Evolutionary conservation across 371 early-diverging fungal species (phyloP).

Genomic region (Apophysomyces ossiformis): DNA sequence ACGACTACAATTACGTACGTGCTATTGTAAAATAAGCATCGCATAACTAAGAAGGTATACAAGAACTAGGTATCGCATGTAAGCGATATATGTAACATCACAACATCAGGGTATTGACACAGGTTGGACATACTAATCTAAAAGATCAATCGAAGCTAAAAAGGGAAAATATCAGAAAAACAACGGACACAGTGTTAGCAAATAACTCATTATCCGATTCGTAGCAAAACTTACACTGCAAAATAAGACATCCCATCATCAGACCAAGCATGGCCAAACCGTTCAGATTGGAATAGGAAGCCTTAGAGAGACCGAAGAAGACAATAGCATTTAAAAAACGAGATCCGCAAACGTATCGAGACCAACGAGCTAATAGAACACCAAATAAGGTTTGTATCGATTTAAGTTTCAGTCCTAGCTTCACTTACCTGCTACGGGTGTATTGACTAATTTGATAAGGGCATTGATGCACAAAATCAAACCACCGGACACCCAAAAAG

Average conservation of each 20-base stretch:
- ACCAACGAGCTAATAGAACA: constrained; percentile 36
- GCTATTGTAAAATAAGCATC: neutral
- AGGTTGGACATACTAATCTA: neutral
- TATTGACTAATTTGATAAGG: constrained; percentile 46
- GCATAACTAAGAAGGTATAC: constrained; percentile 1
- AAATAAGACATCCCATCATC: constrained; percentile 52
- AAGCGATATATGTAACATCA: neutral
- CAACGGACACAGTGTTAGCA: neutral
- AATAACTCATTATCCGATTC: too few relatives aligned
- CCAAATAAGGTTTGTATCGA: constrained; percentile 23
- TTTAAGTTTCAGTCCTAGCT: constrained; percentile 14
- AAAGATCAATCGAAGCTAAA: constrained; percentile 5
- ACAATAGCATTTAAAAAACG: constrained; percentile 53
- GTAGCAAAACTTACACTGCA: constrained; percentile 48
- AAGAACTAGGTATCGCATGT: constrained; percentile 6
- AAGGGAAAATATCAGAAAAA: neutral
- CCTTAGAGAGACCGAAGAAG: constrained; percentile 52
- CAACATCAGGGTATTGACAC: neutral
- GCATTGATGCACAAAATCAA: constrained; percentile 47
- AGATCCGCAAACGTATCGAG: constrained; percentile 49
- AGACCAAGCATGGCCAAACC: constrained; percentile 51
- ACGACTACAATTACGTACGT: too few relatives aligned
- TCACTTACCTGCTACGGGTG: constrained; percentile 36
- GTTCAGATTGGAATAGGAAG: constrained; percentile 40
- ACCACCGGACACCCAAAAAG: constrained; percentile 51